Evolutionary conservation across 2,329 filamentous ascomycete genomes (phyloP), one percentile per base, ranked within the genome.

Genomic region (Claviceps africana): DNA sequence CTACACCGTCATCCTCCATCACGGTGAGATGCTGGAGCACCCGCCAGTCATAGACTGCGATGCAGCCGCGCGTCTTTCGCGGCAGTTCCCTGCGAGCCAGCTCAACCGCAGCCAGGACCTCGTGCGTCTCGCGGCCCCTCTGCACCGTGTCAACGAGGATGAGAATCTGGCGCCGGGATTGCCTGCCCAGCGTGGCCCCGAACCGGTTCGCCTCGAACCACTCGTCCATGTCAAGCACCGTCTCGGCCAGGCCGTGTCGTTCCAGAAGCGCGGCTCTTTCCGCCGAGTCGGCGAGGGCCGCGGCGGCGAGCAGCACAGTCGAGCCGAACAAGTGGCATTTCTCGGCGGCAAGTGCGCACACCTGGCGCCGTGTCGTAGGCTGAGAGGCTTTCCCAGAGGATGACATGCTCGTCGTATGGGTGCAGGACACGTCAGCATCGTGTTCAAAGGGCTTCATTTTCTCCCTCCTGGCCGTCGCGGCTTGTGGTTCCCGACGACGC

Each of bases 21-120:
- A 67, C 67, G 2, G 62, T 64, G 10, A 77, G 58, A 21, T 69
- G 64, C 33, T 67, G 63, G 47, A 77, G 53, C 5, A 75, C 59
- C 4, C 70, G 65, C 72, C 73, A 77, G 56, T 77, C 72, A 51
- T 72, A 73, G 1, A 75, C 64, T 6, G 64, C 63, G 2, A 74
- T 65, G 63, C 66, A 70, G 10, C 66, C 64, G 6, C 66, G 60
- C 30, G 57, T 56, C 4, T 64, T 64, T 2, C 60, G 57, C 2
- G 59, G 59, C 10, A 57, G 58, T 22, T 51, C 56, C 13, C 66
- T 46, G 11, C 65, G 62, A 10, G 61, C 55, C 7, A 57, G 51
- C 37, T 70, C 60, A 8, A 73, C 62, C 4, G 55, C 56, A 21
- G 53, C 53, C 3, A 72, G 54, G n/a, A 74, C 64, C 0, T 56